Evolutionary conservation across 345 rosid species (phyloP).

Genomic region (Gossypium longicalyx): DNA sequence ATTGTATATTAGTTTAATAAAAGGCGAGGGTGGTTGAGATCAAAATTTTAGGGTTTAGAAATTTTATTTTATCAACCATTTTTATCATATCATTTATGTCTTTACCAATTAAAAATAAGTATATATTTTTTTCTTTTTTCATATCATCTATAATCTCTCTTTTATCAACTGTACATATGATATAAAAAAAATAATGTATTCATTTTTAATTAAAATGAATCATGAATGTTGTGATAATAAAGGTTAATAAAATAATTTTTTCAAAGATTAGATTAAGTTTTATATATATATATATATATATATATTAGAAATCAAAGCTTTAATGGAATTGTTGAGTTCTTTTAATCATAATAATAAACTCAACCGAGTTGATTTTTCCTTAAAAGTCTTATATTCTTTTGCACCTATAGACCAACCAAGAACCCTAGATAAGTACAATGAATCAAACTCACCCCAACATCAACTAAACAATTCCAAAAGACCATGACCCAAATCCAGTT

Average conservation of each 20-base stretch:
- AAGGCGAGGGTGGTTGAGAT: not conserved
- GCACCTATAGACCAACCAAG: not conserved
- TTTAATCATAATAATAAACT: conserved; percentile 22
- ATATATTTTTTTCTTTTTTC: no score
- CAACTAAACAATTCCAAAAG: conserved; percentile 17
- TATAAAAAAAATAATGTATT: no score
- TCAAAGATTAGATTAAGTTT: accelerated
- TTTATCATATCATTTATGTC: no score
- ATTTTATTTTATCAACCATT: no score
- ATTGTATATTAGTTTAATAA: not conserved
- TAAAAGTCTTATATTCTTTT: conserved; percentile 7
- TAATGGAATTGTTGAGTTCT: conserved; percentile 38
- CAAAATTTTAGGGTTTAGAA: not conserved
- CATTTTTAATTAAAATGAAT: no score
- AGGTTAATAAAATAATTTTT: no score
- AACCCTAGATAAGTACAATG: conserved; percentile 13
- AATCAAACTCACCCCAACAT: conserved; percentile 13
- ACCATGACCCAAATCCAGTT: conserved; percentile 26
- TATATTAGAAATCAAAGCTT: conserved; percentile 16
- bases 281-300: not conserved
- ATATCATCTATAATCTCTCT: accelerated
- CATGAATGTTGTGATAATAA: no score
- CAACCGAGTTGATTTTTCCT: conserved; percentile 23
- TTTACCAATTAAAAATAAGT: no score
- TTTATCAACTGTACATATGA: no score